phyloP scores from a whole-genome alignment of 805 yeast genomes.

The Zygoascus tannicola region DNA sequence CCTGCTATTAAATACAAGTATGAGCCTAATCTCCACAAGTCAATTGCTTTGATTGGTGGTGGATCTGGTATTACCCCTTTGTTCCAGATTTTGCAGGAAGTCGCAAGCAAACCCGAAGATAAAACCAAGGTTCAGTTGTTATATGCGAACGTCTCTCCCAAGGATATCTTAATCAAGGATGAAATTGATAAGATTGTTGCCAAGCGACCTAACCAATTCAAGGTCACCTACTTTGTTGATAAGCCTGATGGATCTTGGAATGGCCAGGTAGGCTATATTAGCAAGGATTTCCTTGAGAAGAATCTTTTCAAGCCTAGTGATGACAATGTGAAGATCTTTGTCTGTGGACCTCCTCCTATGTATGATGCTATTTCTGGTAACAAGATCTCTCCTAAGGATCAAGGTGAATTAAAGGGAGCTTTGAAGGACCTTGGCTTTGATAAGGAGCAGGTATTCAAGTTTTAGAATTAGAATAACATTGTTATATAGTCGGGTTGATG shows the following conservation, averaged over 20 bases:
- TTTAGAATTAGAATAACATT: slow-evolving; percentile 39
- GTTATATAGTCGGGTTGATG: no score
- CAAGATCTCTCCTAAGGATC: slow-evolving; percentile 80
- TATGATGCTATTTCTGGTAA: slow-evolving; percentile 81
- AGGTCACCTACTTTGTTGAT: slow-evolving; percentile 73
- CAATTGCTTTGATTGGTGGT: slow-evolving; percentile 81
- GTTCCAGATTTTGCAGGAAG: slow-evolving; percentile 72
- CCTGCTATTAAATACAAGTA: slow-evolving; percentile 88
- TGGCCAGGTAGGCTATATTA: slow-evolving; percentile 66
- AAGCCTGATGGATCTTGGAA: slow-evolving; percentile 39
- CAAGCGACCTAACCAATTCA: slow-evolving; percentile 68
- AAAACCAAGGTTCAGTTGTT: slow-evolving; percentile 77
- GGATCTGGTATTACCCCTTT: slow-evolving; percentile 97
- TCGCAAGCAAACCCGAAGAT: slow-evolving; percentile 73
- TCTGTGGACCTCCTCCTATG: slow-evolving; percentile 94
- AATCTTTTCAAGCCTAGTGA: slow-evolving; percentile 55
- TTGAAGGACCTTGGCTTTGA: slow-evolving; percentile 81
- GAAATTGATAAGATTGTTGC: slow-evolving; percentile 64
- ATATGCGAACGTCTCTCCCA: slow-evolving; percentile 69
- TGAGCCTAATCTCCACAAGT: slow-evolving; percentile 74
- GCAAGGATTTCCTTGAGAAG: slow-evolving; percentile 58
- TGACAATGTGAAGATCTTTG: slow-evolving; percentile 64
- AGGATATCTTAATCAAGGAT: slow-evolving; percentile 72
- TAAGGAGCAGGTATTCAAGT: slow-evolving; percentile 84
- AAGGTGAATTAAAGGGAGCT: slow-evolving; percentile 88